A percentile compares a stretch with the other conserved stretches of the same genome.
phyloP scores from a whole-genome alignment of 1,139 yeast species.

The Taiozyma sp. region DNA sequence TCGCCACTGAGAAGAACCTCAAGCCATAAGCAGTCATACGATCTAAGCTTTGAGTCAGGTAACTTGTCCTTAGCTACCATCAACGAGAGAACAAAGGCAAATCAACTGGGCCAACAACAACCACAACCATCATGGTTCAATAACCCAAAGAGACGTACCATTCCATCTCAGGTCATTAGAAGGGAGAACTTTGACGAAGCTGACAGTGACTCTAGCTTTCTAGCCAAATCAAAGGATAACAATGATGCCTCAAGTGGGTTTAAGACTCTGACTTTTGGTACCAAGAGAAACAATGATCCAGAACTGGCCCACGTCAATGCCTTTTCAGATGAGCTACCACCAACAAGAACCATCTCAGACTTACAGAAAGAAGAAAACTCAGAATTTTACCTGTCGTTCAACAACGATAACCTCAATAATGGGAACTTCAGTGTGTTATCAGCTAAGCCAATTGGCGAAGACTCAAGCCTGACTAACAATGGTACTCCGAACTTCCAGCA shows the following conservation, averaged over 20 bases:
- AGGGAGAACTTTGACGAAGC: conserved; percentile 30
- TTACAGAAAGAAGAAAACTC: conserved; percentile 20
- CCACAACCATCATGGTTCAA: conserved; percentile 46
- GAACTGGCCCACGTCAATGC: conserved; percentile 18
- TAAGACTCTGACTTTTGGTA: conserved; percentile 32
- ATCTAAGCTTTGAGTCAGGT: conserved; percentile 13
- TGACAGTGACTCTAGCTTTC: conserved; percentile 26
- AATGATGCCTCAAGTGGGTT: conserved; percentile 22
- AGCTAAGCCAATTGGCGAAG: conserved; percentile 1
- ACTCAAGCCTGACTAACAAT: neutral
- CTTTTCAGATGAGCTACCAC: conserved; percentile 24
- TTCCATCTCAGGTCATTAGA: conserved; percentile 46
- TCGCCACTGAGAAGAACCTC: conserved; percentile 23
- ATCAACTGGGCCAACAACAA: conserved; percentile 14
- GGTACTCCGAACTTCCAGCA: conserved; percentile 2
- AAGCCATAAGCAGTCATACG: conserved; percentile 16
- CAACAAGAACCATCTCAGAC: conserved; percentile 22
- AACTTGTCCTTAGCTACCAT: conserved; percentile 19
- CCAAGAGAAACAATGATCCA: conserved; percentile 25
- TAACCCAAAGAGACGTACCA: conserved; percentile 49
- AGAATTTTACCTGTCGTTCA: conserved; percentile 16
- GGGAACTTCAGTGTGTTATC: conserved; percentile 3
- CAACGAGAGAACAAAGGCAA: conserved; percentile 19
- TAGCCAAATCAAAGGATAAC: conserved; percentile 12
- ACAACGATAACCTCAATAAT: conserved; percentile 6